Conservation (phyloP, 2,329 filamentous ascomycete species). For the Chlorencoelia australis region DNA sequence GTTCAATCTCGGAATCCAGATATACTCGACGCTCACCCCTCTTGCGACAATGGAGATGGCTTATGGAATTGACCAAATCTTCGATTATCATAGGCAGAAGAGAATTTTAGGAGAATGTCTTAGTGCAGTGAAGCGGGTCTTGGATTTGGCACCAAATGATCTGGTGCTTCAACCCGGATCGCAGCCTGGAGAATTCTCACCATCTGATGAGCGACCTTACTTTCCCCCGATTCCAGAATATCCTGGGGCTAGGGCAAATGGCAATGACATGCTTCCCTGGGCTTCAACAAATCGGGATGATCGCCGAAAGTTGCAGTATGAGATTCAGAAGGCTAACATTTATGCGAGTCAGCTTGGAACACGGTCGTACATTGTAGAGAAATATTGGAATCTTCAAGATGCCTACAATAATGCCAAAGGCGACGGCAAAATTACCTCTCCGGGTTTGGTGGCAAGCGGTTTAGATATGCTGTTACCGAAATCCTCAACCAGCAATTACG, state of each 20-base stretch:
- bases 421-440: conserved; percentile 10
- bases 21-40: conserved; percentile 72
- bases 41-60: conserved; percentile 72
- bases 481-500: conserved; percentile 33
- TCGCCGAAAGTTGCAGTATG: conserved; percentile 58
- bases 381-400: conserved; percentile 70
- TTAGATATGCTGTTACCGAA: conserved; percentile 24
- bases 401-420: conserved; percentile 42
- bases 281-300: conserved; percentile 9
- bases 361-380: conserved; percentile 75
- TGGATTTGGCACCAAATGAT: conserved; percentile 58
- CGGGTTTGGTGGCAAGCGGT: conserved; percentile 19
- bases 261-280: conserved; percentile 23
- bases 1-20: conserved; percentile 69
- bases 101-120: conserved; percentile 62
- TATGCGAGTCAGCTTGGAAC: conserved; percentile 74
- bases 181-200: conserved; percentile 32
- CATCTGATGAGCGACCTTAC: conserved; percentile 40
- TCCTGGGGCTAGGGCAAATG: conserved; percentile 23
- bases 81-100: conserved; percentile 69
- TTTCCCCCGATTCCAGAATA: conserved; percentile 36
- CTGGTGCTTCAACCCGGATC: conserved; percentile 43
- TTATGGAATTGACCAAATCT: conserved; percentile 67
- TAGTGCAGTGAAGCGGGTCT: conserved; percentile 56
- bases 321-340: conserved; percentile 89